Base-by-base conservation (phyloP, 805 yeast species). In the Helenozyma rhizophorensis region DNA sequence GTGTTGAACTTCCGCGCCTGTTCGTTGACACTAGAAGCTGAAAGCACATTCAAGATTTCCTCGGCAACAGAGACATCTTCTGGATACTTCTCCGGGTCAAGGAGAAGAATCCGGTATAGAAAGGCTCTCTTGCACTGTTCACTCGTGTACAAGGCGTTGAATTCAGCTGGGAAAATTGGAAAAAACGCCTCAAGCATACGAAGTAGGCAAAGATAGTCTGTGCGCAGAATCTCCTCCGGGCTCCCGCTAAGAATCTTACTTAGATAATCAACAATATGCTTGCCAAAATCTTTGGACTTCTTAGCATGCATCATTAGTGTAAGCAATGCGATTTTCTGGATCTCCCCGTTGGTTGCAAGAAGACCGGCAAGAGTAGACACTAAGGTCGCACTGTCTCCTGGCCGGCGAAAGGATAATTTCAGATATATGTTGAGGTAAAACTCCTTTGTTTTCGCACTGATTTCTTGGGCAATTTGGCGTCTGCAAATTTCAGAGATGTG, bases 1-100 rank as follows among this genome's bases (percentile, higher is more conserved):
- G 37, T 33, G 28, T 39, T 46, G 36, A 46, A 46, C 14, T 37
- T 39, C 4, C 50, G 40, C 18, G 48, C 48, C 2, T 25, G 34
- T 16, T 40, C 47, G 16, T 29, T 27, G 21, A 42, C 28, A 23
- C 50, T 42, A 9, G 50, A 41, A 23, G 31, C 36, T 21, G 46
- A 38, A 14, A 43, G 35, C 7, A 43, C 43, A 16, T 30, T 30
- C 16, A 46, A 30, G 3, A 46, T 26, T 12, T 21, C 6, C 23
- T 27, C 38, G 3, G 48, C 42, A 7, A 33, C 37, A 12, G 29
- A 22, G 10, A 29, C 13, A 18, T 37, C 47, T 6, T 14, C 29
- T 3, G 32, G 10, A 21, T 28, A 21, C 10, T 24, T 25, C 13
- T 36, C 36, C 5, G 43, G 41, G 14, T 33, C 17, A 21, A 37